Base-by-base conservation (phyloP, 2,329 filamentous ascomycete species). In the Penicillium palitans region DNA sequence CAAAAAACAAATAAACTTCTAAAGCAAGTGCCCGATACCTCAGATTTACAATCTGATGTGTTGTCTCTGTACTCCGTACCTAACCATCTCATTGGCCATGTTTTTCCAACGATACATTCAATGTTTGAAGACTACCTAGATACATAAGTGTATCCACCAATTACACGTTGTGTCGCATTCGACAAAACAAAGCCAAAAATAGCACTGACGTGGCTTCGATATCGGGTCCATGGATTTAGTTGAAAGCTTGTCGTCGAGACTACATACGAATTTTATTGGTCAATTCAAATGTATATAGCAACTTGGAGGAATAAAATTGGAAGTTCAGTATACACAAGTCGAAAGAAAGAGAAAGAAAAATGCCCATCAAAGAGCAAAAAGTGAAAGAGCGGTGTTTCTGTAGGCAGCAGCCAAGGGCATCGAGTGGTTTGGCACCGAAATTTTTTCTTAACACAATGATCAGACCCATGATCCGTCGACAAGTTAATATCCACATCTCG, bases 41-140 rank as follows among this genome's bases (percentile, higher is more conserved):
- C 54, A 8, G 54, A 56, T 51, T 44, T n/a, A 10, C 13, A 55
- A 35, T 25, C 21, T 25, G 46, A 37, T 48, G 46, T 25, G 46
- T 48, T 48, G 31, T 35, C 15, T 48, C 19, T 48, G n/a, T 25
- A 13, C 15, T 48, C 19, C 37, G n/a, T 25, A 13, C 9, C 21
- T 37, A 19, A 35, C 4, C 45, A 33, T 33, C 31, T 31, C 15
- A 48, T 48, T 48, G 46, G 46, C 31, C 15, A 48, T 48, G 46
- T 35, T 48, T 37, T 48, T 40, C 37, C 37, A 10, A 35, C 7
- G 25, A 25, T 25, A 48, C 46, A 48, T n/a, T 35, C 15, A n/a
- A 17, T 35, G 21, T 35, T 33, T 25, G 5, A n/a, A 24, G 19
- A 31, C 19, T 44, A 2, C 19, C 21, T 41, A 13, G 4, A 2